phyloP scores from a whole-genome alignment of 148 eudicot genomes.

The Diospyros kaki region DNA sequence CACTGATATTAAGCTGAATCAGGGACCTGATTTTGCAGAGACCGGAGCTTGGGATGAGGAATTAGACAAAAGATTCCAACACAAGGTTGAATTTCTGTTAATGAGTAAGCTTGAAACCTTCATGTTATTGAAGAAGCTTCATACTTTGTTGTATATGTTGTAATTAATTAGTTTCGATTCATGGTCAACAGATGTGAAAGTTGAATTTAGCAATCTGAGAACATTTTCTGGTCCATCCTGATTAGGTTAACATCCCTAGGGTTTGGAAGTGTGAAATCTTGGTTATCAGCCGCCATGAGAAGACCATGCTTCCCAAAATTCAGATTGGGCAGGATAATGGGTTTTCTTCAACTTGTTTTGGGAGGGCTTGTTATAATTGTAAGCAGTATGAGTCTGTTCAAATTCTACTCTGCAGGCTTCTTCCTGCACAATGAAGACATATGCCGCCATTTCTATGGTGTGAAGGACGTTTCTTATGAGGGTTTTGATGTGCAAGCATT shows the following conservation, averaged over 20 bases:
- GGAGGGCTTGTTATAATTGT: constrained; percentile 75
- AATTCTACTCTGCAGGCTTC: constrained; percentile 79
- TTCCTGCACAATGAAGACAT: constrained; percentile 63
- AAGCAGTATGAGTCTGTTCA: constrained; percentile 65
- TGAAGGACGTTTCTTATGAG: constrained; percentile 23
- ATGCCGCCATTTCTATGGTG: constrained; percentile 66
- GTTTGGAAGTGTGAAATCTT: constrained; percentile 1
- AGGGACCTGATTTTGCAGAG: constrained; percentile 1
- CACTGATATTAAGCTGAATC: constrained; percentile 3
- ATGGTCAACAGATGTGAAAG: background rate
- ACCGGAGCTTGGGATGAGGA: background rate
- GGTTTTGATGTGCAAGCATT: constrained; percentile 62
- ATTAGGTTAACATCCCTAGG: constrained; percentile 2
- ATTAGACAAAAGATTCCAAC: background rate
- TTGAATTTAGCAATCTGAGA: background rate
- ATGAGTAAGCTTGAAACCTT: constrained; percentile 1
- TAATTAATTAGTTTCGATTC: background rate
- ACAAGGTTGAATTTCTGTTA: background rate
- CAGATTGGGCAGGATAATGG: constrained; percentile 53
- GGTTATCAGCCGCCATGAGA: constrained; percentile 41
- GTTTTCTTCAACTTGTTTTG: constrained; percentile 59
- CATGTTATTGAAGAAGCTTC: background rate
- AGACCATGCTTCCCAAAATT: constrained; percentile 42
- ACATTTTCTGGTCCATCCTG: background rate
- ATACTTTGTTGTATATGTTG: background rate